phyloP scores from a whole-genome alignment of 202 grass and related monocot species.

The Zoysia matrella region DNA sequence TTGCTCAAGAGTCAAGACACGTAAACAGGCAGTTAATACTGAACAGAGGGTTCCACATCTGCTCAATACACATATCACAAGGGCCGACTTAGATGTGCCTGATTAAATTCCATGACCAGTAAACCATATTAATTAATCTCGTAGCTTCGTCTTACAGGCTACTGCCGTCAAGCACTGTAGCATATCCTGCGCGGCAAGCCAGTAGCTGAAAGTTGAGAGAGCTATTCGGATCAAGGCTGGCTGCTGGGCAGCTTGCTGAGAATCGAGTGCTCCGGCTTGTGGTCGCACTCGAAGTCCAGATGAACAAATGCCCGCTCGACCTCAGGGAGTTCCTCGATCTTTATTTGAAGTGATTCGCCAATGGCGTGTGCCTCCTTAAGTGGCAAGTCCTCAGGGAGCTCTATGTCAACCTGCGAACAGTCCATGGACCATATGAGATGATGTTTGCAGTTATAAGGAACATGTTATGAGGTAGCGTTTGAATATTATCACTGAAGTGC shows the following conservation, averaged over 20 bases:
- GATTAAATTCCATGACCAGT: background rate
- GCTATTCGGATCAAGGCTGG: conserved; percentile 49
- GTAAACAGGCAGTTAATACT: too few species aligned
- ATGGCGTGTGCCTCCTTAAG: conserved; percentile 89
- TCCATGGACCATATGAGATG: conserved; percentile 6
- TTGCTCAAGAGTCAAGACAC: conserved; percentile 2
- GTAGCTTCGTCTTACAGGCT: background rate
- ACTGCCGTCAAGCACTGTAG: background rate
- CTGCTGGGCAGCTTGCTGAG: conserved; percentile 83
- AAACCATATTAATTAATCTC: conserved; percentile 1
- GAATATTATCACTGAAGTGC: background rate
- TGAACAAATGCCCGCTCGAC: conserved; percentile 96
- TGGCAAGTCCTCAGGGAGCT: conserved; percentile 89
- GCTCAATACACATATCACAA: background rate
- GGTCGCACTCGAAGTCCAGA: conserved; percentile 86
- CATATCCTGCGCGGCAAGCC: conserved; percentile 30
- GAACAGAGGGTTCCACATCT: background rate
- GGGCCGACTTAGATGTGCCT: conserved; percentile 21
- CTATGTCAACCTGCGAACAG: conserved; percentile 83
- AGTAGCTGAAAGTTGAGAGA: background rate
- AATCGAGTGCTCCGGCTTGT: conserved; percentile 93
- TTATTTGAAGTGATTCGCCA: conserved; percentile 92
- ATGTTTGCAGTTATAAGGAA: background rate
- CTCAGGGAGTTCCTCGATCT: conserved; percentile 88
- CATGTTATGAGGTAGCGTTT: background rate